Conservation (phyloP, 805 yeast genomes). For the Cyberlindnera euphorbiae region DNA sequence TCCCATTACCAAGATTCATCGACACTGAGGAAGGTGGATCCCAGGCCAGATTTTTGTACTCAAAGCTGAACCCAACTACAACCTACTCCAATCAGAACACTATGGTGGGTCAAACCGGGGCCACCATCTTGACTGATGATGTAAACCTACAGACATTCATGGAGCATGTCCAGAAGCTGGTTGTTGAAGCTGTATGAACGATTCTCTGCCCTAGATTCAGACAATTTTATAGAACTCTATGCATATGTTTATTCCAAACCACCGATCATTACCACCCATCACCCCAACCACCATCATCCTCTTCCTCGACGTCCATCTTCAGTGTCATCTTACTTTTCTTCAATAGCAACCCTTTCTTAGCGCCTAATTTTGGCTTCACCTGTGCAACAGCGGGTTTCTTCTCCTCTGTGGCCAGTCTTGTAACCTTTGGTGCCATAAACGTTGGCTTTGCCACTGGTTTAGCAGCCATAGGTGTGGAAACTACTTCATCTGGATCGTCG, state of each 20-base stretch:
- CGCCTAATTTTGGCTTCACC: conserved; percentile 1
- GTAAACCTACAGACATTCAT: conserved; percentile 92
- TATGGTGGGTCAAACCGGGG: conserved; percentile 44
- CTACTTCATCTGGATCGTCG: conserved; percentile 3
- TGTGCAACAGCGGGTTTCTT: conserved; percentile 3
- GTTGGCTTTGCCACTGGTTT: conserved; percentile 1
- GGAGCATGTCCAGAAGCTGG: conserved; percentile 89
- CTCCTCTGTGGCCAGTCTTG: conserved; percentile 17
- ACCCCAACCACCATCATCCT: conserved; percentile 41
- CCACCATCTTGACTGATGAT: conserved; percentile 94
- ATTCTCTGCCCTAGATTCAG: too few relatives aligned
- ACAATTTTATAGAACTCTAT: neutral
- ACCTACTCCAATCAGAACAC: conserved; percentile 58
- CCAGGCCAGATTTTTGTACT: conserved; percentile 93
- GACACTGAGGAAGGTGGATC: conserved; percentile 98
- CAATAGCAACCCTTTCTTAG: conserved; percentile 23
- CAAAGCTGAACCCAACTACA: conserved; percentile 92
- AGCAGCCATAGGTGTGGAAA: neutral
- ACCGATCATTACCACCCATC: conserved; percentile 34
- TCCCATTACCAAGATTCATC: conserved; percentile 96
- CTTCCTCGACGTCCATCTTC: conserved; percentile 26
- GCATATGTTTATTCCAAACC: neutral
- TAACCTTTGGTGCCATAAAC: conserved; percentile 20
- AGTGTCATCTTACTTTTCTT: conserved; percentile 30
- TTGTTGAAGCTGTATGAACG: conserved; percentile 46